Evolutionary conservation across 805 yeast genomes (phyloP).

Genomic region (Metschnikowia lochheadii): DNA sequence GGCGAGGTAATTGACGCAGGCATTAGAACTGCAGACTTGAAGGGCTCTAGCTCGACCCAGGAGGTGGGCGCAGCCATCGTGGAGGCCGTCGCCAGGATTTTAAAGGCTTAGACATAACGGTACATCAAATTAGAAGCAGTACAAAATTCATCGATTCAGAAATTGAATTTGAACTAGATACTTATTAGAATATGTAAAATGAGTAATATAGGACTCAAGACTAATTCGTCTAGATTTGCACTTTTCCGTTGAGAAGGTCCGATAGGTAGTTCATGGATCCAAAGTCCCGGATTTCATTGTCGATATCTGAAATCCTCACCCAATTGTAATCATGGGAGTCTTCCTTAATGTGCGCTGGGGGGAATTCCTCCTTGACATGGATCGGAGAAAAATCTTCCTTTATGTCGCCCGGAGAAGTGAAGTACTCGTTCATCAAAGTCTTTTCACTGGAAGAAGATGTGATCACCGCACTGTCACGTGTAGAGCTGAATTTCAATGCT

Average conservation of each 20-base stretch:
- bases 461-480: not conserved
- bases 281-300: constrained; percentile 15
- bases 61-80: constrained; percentile 97
- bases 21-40: constrained; percentile 86
- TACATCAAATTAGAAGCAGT: no score
- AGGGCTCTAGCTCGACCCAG: constrained; percentile 75
- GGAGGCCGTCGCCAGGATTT: constrained; percentile 56
- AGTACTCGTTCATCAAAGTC: constrained; percentile 13
- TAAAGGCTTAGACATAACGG: constrained; percentile 21
- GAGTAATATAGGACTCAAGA: no score
- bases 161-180: no score
- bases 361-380: no score
- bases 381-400: not conserved
- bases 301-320: not conserved
- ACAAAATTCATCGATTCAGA: no score
- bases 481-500: constrained; percentile 12
- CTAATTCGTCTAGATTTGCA: constrained; percentile 2
- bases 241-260: constrained; percentile 27
- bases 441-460: constrained; percentile 16
- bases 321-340: not conserved
- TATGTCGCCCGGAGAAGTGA: not conserved
- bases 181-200: no score
- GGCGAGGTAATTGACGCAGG: constrained; percentile 75
- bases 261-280: constrained; percentile 33
- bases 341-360: not conserved